Evolutionary conservation across 106 monocot species (phyloP), one percentile per base, ranked within the genome.

Genomic region (Phalaenopsis equestris): DNA sequence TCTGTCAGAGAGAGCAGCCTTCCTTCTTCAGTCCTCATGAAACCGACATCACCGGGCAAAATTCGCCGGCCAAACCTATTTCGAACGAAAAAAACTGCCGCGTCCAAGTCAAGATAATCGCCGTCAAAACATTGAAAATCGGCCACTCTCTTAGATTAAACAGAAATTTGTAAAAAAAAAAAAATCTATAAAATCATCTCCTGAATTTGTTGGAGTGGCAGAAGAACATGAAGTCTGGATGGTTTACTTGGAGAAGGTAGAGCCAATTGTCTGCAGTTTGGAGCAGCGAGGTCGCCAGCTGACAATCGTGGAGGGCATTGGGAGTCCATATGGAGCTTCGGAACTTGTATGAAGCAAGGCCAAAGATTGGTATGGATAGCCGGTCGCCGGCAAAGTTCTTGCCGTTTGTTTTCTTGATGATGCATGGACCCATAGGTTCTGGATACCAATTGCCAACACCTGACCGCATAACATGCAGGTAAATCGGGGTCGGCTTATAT

Each of bases 281-380:
- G 81, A 78, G 38, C 61, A 92, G 79, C 5, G 82, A 87, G 57
- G 37, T 84, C 19, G 84, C 84, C 46, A 75, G 87, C 82, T 93
- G 81, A 23, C 30, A 78, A 79, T 93, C 93, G 38, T 81, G 75
- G 2, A 41, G n/a, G 11, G 81, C 86, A 58, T 86, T 82, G 41
- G 90, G 79, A 1, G 68, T 84, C 96, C 96, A 96, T 61, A 92
- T 89, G 9, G 88, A 87, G 6, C 83, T 84, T 68, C 81, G 83
- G 61, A 96, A 84, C 81, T 92, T 96, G 78, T 94, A 94, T 19
- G 93, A 90, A 38, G 93, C 93, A 36, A 96, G 79, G 11, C 93
- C 96, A 81, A 96, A 92, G 6, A 81, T 72, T 23, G 90, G 90
- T 75, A 96, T 55, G 3, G 83, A 55, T 65, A 96, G 55, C 67